Percentiles rank a stretch among this genome's conserved stretches.
Evolutionary conservation across 2,329 filamentous ascomycete genomes (phyloP).

Genomic region (Botrytis elliptica): DNA sequence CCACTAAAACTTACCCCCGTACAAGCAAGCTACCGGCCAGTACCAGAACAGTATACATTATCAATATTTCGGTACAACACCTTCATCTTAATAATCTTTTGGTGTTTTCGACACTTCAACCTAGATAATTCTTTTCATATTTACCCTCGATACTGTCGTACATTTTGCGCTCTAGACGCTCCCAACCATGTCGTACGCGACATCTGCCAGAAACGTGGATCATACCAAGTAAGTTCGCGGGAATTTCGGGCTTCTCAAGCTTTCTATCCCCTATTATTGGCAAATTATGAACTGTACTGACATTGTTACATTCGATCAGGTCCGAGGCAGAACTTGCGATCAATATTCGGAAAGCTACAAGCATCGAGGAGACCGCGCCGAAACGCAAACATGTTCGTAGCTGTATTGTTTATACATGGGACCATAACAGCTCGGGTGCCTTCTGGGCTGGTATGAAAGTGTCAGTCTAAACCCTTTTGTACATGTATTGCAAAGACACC

Average conservation of each 20-base stretch:
- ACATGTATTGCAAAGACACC: background rate
- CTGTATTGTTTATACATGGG: constrained; percentile 99
- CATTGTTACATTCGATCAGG: constrained; percentile 42
- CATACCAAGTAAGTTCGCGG: constrained; percentile 38
- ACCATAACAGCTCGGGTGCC: constrained; percentile 90
- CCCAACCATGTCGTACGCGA: constrained; percentile 31
- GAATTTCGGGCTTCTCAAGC: constrained; percentile 19
- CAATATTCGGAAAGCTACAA: constrained; percentile 70
- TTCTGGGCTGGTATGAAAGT: constrained; percentile 99
- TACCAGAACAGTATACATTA: background rate
- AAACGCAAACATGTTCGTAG: constrained; percentile 93
- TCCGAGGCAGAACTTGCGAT: constrained; percentile 68
- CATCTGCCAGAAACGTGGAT: constrained; percentile 39
- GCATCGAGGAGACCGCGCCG: constrained; percentile 64
- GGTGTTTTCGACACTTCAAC: constrained; percentile 2
- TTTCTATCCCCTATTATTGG: constrained; percentile 4
- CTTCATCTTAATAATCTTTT: background rate
- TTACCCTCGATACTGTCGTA: constrained; percentile 9
- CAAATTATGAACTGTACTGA: constrained; percentile 22
- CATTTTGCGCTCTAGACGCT: constrained; percentile 28
- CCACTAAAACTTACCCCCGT: constrained; percentile 20
- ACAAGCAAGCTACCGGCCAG: constrained; percentile 4
- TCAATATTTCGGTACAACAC: constrained; percentile 11
- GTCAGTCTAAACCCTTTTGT: constrained; percentile 51
- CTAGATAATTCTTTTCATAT: background rate